Conservation (phyloP, 441 rosid species). For the Populus trichocarpa region DNA sequence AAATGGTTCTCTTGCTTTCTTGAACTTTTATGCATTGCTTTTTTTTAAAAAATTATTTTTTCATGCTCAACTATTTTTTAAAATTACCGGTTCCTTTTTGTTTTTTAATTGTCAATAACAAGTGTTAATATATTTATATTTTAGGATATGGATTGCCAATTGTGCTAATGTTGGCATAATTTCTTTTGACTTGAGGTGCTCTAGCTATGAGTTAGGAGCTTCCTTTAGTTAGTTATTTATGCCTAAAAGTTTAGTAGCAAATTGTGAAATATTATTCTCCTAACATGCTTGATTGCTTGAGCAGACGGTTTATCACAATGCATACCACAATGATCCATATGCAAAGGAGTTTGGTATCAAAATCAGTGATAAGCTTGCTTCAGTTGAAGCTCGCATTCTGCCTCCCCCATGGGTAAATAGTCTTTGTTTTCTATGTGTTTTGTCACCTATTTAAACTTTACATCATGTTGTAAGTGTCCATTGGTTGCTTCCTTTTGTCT, state of each 20-base stretch:
- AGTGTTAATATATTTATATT: no score
- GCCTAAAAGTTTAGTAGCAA: neutral
- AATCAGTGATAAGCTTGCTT: slow-evolving; percentile 68
- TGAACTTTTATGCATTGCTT: neutral
- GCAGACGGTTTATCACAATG: slow-evolving; percentile 48
- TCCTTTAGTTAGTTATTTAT: neutral
- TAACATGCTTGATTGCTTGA: neutral
- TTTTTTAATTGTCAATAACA: neutral
- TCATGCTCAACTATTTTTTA: neutral
- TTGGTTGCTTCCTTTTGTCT: neutral
- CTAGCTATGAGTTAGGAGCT: neutral
- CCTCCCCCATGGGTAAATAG: slow-evolving; percentile 84
- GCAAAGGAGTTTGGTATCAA: slow-evolving; percentile 21
- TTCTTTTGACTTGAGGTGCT: neutral
- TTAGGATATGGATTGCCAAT: neutral
- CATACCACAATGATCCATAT: slow-evolving; percentile 73
- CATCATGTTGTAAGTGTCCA: neutral
- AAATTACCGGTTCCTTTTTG: neutral
- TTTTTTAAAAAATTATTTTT: no score
- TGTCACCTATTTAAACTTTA: neutral
- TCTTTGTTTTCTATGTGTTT: neutral
- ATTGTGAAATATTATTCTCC: neutral
- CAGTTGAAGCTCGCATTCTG: slow-evolving; percentile 80
- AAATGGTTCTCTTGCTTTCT: neutral
- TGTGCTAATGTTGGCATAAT: neutral